Evolutionary conservation across 1,139 yeast genomes (phyloP), one percentile per base, ranked within the genome.

Genomic region (Taiozyma sp.): DNA sequence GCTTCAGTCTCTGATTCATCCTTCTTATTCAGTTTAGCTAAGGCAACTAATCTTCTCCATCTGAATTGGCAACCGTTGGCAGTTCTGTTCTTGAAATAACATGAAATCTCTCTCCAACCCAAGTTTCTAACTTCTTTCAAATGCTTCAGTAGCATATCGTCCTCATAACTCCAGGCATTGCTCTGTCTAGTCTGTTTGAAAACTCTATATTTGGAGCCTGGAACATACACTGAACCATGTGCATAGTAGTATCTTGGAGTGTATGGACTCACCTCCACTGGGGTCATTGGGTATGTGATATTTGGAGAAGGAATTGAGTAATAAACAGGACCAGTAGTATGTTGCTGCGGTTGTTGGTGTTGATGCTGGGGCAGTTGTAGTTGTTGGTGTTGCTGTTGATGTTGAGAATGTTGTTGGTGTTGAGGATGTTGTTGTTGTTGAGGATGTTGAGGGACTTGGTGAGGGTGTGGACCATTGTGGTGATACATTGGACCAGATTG

Each of bases 51-150:
- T 48, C 93, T 70, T 60, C 95, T 75, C 93, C 93, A 87, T 62
- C 95, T 74, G 64, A 87, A 87, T 65, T 87, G 95, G 63, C 93
- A 87, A 7, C 93, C 93, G 65, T 87, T 87, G 32, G 93, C 87
- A 2, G 93, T 87, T 65, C 95, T 72, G 62, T 83, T 80, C 48
- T 74, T 76, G 69, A 87, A 87, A 62, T 86, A 79, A 45, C 79
- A 71, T 14, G 93, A 85, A 50, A 87, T 85, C 58, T 86, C 92
- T 69, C 86, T 85, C 93, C 93, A 87, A 14, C 93, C 93, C 47
- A 86, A 70, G 64, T 84, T 84, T 62, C 81, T 84, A 54, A 74
- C 79, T 65, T 87, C 93, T 66, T 87, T 87, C 55, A 87, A 71
- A 61, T 83, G 87, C 67, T 87, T 75, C 54, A 87, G 72, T 45